Percentiles rank a stretch among this genome's conserved stretches.
Conservation (phyloP, 2,329 filamentous ascomycete species). For the Penicillium sp. region DNA sequence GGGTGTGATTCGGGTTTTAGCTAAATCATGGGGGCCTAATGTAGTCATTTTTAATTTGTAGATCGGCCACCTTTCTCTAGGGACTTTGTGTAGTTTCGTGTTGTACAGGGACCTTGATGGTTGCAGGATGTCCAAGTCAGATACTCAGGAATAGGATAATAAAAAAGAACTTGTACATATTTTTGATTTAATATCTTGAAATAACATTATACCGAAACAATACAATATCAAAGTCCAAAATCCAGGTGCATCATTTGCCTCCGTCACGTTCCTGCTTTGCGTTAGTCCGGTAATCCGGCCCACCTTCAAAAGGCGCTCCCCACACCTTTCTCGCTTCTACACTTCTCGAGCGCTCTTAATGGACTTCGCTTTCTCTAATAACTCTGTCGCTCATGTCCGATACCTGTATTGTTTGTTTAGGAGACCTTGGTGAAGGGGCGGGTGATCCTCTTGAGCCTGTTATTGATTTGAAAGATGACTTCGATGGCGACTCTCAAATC, state of each 20-base stretch:
- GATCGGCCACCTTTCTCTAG: neutral
- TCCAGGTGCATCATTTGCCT: conserved; percentile 20
- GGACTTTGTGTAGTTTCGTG: neutral
- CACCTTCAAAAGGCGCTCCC: conserved; percentile 44
- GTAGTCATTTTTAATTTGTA: neutral
- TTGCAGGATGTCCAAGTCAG: neutral
- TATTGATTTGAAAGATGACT: conserved; percentile 36
- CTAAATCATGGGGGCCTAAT: conserved; percentile 2
- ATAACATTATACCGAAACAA: neutral
- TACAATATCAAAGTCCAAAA: neutral
- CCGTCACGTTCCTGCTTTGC: conserved; percentile 43
- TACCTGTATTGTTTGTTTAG: conserved; percentile 69
- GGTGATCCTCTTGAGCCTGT: conserved; percentile 47
- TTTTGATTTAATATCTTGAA: neutral
- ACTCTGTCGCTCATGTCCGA: conserved; percentile 55
- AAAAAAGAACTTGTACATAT: too few relatives aligned
- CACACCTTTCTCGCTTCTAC: conserved; percentile 27
- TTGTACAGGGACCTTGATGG: neutral
- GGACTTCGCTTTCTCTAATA: conserved; percentile 20
- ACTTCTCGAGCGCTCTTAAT: conserved; percentile 26
- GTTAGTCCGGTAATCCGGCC: conserved; percentile 36
- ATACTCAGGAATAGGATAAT: neutral
- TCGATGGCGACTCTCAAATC: conserved; percentile 47
- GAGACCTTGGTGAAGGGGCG: conserved; percentile 62
- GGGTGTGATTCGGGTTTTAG: neutral